phyloP scores from a whole-genome alignment of 306 rosid species.

The Sechiopsis laciniata region DNA sequence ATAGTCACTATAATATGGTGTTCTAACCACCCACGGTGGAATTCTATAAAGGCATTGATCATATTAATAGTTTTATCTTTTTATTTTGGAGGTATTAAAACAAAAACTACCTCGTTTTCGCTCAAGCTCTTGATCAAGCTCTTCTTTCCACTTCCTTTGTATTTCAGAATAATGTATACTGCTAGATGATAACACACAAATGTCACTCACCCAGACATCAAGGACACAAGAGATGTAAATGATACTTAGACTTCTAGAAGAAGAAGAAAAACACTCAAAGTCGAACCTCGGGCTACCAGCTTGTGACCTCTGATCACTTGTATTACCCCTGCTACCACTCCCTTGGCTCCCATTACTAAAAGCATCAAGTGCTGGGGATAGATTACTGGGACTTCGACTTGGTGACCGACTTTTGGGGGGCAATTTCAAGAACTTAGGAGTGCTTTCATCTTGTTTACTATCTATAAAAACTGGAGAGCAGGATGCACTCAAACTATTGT shows the following conservation, averaged over 20 bases:
- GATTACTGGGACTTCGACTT: constrained; percentile 47
- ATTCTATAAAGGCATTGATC: background rate
- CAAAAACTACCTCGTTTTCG: constrained; percentile 67
- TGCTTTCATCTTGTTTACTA: constrained; percentile 47
- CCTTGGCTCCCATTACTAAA: constrained; percentile 64
- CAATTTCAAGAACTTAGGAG: constrained; percentile 68
- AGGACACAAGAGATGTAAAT: background rate
- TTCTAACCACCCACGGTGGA: background rate
- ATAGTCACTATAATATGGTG: background rate
- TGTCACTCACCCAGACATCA: background rate
- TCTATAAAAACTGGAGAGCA: constrained; percentile 58
- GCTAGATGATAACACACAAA: constrained; percentile 18
- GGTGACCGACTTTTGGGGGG: constrained; percentile 99
- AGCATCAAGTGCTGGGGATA: constrained; percentile 54
- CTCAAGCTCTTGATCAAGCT: constrained; percentile 95
- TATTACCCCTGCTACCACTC: constrained; percentile 60
- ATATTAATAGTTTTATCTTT: background rate
- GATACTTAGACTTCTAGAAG: constrained; percentile 3
- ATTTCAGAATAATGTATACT: constrained; percentile 76
- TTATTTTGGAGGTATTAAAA: background rate
- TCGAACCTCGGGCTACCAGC: constrained; percentile 70
- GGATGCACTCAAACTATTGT: constrained; percentile 67
- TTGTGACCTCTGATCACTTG: constrained; percentile 43
- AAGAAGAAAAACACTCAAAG: background rate
- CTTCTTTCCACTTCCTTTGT: constrained; percentile 98